Evolutionary conservation across 495 filamentous ascomycete species (phyloP).

Genomic region (Tirmania nivea): DNA sequence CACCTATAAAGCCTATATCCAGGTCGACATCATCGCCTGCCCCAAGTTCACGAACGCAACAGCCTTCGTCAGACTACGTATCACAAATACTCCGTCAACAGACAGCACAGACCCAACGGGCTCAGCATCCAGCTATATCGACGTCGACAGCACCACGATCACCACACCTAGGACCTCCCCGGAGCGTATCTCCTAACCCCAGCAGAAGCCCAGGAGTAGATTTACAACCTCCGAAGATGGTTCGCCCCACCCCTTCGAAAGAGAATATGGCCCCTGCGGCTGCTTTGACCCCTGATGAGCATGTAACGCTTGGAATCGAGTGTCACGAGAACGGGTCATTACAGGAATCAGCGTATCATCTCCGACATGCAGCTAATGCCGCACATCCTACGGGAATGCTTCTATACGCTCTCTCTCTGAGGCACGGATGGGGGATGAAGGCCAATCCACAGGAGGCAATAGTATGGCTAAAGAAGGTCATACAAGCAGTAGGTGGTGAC

Average conservation of each 20-base stretch:
- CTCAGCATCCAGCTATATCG: neutral
- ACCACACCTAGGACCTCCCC: neutral
- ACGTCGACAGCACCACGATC: no score
- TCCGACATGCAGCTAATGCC: slow-evolving; percentile 69
- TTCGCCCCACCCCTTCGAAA: neutral
- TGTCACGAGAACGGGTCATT: slow-evolving; percentile 67
- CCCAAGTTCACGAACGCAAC: neutral
- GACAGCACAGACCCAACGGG: neutral
- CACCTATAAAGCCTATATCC: neutral
- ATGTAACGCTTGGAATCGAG: slow-evolving; percentile 69
- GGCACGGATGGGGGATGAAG: slow-evolving; percentile 97
- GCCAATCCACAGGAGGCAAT: slow-evolving; percentile 75
- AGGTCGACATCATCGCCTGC: neutral
- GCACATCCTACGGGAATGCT: slow-evolving; percentile 85
- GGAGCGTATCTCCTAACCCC: neutral
- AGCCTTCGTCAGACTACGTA: neutral
- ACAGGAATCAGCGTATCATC: slow-evolving; percentile 84
- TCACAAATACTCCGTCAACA: neutral
- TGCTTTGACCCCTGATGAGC: slow-evolving; percentile 57
- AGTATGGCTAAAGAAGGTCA: slow-evolving; percentile 72
- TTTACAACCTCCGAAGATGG: neutral
- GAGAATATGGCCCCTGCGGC: slow-evolving; percentile 18
- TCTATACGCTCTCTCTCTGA: slow-evolving; percentile 80
- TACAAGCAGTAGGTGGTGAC: slow-evolving; percentile 62
- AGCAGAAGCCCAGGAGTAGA: neutral